Conservation (phyloP, 495 filamentous ascomycete species). For the Symbiotaphrina buchneri region DNA sequence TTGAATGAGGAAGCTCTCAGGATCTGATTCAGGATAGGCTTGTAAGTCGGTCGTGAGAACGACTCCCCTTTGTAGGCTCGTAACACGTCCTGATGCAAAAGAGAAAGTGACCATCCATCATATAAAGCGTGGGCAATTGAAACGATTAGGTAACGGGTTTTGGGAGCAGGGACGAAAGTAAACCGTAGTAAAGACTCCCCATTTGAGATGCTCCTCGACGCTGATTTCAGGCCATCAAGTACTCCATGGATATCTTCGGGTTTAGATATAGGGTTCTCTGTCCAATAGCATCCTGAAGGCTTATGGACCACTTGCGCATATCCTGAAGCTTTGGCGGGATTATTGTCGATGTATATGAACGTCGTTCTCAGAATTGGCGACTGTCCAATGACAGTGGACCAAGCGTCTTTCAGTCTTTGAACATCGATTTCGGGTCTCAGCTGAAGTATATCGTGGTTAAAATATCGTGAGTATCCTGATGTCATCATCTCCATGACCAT, state of each 20-base stretch:
- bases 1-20: conserved; percentile 16
- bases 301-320: conserved; percentile 44
- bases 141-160: conserved; percentile 27
- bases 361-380: conserved; percentile 53
- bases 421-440: conserved; percentile 25
- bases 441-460: conserved; percentile 52
- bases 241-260: not conserved
- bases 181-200: conserved; percentile 9
- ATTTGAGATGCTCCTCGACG: not conserved
- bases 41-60: conserved; percentile 18
- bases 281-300: too few species aligned
- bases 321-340: conserved; percentile 23
- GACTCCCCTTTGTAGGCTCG: conserved; percentile 26
- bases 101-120: conserved; percentile 48
- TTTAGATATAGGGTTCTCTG: conserved; percentile 1
- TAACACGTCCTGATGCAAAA: conserved; percentile 42
- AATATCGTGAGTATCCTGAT: conserved; percentile 45
- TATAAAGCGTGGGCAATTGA: conserved; percentile 65
- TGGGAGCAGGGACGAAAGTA: conserved; percentile 8
- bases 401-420: conserved; percentile 29
- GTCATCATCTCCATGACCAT: conserved; percentile 57
- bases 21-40: conserved; percentile 20
- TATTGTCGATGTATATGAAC: conserved; percentile 40
- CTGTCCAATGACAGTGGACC: conserved; percentile 27
- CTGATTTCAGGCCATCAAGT: conserved; percentile 1